phyloP scores from a whole-genome alignment of 257 asterid genomes.

The Solanum appendiculatum region DNA sequence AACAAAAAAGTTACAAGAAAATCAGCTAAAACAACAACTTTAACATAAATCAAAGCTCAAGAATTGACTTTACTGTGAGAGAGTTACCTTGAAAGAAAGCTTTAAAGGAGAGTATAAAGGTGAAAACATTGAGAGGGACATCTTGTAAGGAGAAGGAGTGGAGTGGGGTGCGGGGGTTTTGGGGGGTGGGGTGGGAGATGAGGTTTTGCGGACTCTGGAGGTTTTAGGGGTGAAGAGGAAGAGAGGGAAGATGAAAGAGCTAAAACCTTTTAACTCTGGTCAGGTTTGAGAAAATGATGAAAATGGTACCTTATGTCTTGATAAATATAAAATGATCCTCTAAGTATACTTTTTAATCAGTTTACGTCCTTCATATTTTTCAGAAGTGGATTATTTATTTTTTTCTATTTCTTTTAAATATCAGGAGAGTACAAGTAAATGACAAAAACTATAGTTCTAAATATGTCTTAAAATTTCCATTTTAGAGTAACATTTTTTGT shows the following conservation, averaged over 20 bases:
- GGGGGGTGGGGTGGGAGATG: not conserved
- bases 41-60: not conserved
- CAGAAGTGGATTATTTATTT: not conserved
- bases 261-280: not conserved
- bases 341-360: not conserved
- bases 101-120: slow-evolving; percentile 12
- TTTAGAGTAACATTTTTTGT: not conserved
- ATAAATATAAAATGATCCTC: not conserved
- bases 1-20: not conserved
- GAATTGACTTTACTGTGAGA: not conserved
- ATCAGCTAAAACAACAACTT: not conserved
- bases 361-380: not conserved
- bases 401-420: not conserved
- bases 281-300: not conserved
- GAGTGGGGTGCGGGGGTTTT: not conserved
- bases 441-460: not conserved
- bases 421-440: not conserved
- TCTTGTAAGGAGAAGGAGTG: not conserved
- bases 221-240: not conserved
- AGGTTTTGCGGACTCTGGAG: not conserved
- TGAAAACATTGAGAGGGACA: slow-evolving; percentile 5
- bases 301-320: not conserved
- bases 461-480: not conserved
- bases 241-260: not conserved
- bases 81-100: slow-evolving; percentile 31